These are phyloP conservation scores for Ilyonectria sp. DNA, from an alignment of 2,329 filamentous ascomycete species.

Conservation along the genomic window DNA sequence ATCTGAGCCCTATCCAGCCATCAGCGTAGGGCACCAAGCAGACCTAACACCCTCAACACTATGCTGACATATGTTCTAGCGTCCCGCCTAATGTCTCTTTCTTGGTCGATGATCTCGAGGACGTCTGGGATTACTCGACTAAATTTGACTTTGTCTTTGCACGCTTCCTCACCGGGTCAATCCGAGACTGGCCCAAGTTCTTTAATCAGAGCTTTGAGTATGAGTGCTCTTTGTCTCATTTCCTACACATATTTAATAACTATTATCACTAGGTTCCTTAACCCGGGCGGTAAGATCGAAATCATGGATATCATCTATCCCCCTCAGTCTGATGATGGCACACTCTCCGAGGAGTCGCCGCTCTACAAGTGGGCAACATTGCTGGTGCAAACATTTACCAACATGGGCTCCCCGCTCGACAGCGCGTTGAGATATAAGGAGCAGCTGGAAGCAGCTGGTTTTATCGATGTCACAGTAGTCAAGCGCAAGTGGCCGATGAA, in stretches of 20 bases:
- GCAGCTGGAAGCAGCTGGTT: slow-evolving; percentile 26
- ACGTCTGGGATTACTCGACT: slow-evolving; percentile 27
- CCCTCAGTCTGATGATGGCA: slow-evolving; percentile 19
- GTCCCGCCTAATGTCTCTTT: slow-evolving; percentile 31
- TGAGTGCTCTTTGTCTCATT: neutral
- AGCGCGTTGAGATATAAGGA: slow-evolving; percentile 28
- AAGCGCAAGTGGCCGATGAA: slow-evolving; percentile 33
- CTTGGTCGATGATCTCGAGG: slow-evolving; percentile 32
- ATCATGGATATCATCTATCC: slow-evolving; percentile 34
- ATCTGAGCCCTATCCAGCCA: slow-evolving; percentile 35
- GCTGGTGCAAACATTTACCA: slow-evolving; percentile 10
- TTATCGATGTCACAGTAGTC: slow-evolving; percentile 12
- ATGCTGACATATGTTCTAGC: neutral
- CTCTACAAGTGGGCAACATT: slow-evolving; percentile 25
- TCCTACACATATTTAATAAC: neutral
- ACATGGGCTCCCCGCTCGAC: slow-evolving; percentile 13
- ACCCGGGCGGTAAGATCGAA: slow-evolving; percentile 24
- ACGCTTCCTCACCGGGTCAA: slow-evolving; percentile 26
- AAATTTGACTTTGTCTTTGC: slow-evolving; percentile 32
- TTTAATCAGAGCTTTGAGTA: slow-evolving; percentile 28
- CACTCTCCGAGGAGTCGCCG: neutral
- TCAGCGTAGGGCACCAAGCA: slow-evolving; percentile 3
- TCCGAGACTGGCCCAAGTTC: slow-evolving; percentile 35
- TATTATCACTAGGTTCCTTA: neutral
- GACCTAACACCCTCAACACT: rapidly evolving